Conservation (phyloP, 257 asterid genomes). For the Solanum dulcamara region DNA sequence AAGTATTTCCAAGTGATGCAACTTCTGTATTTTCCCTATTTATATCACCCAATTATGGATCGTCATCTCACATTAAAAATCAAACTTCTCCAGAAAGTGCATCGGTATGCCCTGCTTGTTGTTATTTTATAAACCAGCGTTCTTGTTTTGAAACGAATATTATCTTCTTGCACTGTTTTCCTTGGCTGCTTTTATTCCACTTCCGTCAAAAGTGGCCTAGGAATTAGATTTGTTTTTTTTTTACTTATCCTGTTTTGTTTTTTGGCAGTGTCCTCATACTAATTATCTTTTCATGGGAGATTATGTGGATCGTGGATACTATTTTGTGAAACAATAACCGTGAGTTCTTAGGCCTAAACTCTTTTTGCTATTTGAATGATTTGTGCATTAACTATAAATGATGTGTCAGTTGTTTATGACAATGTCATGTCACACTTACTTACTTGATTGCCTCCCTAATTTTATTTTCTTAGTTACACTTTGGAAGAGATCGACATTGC, state of each 20-base stretch:
- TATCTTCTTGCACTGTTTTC: no score
- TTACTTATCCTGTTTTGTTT: neutral
- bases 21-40: no score
- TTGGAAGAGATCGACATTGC: neutral
- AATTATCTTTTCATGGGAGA: slow-evolving; percentile 86
- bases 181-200: no score
- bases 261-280: slow-evolving; percentile 69
- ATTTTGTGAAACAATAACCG: slow-evolving; percentile 78
- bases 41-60: no score
- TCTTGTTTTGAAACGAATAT: no score
- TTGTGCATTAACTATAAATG: neutral
- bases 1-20: no score
- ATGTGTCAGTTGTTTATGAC: neutral
- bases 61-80: no score
- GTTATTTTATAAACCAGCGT: no score
- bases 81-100: no score
- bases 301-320: slow-evolving; percentile 80
- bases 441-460: neutral
- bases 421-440: neutral
- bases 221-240: neutral
- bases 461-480: no score
- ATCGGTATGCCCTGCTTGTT: no score
- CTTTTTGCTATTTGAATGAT: neutral
- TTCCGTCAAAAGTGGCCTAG: no score
- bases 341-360: slow-evolving; percentile 7